These are phyloP conservation scores for Rutstroemia sp. DNA, from an alignment of 2,329 filamentous ascomycete genomes.

Conservation along the genomic window DNA sequence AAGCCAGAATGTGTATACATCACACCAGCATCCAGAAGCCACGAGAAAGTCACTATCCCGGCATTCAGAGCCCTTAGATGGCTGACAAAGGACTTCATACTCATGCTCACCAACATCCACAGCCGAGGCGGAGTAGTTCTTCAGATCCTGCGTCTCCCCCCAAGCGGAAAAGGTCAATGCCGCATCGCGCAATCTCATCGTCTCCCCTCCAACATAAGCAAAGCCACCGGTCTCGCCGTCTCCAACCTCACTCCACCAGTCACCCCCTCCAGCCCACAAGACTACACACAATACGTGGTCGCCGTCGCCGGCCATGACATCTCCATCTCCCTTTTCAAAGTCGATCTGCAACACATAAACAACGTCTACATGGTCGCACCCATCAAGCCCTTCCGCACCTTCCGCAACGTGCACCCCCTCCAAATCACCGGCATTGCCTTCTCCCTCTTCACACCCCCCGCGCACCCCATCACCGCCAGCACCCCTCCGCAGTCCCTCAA, in stretches of 20 bases:
- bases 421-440: conserved; percentile 54
- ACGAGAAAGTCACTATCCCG: conserved; percentile 37
- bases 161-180: conserved; percentile 31
- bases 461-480: conserved; percentile 21
- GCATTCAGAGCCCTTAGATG: conserved; percentile 52
- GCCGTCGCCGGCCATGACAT: conserved; percentile 75
- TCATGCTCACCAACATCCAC: conserved; percentile 52
- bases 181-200: conserved; percentile 45
- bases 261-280: conserved; percentile 41
- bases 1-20: conserved; percentile 49
- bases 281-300: conserved; percentile 69
- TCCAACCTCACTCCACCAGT: conserved; percentile 55
- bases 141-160: conserved; percentile 42
- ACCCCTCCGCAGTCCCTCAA: conserved; percentile 27
- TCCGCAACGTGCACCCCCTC: conserved; percentile 47
- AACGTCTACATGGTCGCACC: conserved; percentile 43
- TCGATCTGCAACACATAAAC: conserved; percentile 55
- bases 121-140: conserved; percentile 50
- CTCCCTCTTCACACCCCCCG: conserved; percentile 34
- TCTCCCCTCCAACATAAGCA: conserved; percentile 61
- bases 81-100: conserved; percentile 48
- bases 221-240: conserved; percentile 72
- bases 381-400: conserved; percentile 44
- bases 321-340: conserved; percentile 68
- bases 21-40: conserved; percentile 39